These are phyloP conservation scores for Forsythia viridissima DNA, from an alignment of 257 asterid genomes.

Conservation along the genomic window DNA sequence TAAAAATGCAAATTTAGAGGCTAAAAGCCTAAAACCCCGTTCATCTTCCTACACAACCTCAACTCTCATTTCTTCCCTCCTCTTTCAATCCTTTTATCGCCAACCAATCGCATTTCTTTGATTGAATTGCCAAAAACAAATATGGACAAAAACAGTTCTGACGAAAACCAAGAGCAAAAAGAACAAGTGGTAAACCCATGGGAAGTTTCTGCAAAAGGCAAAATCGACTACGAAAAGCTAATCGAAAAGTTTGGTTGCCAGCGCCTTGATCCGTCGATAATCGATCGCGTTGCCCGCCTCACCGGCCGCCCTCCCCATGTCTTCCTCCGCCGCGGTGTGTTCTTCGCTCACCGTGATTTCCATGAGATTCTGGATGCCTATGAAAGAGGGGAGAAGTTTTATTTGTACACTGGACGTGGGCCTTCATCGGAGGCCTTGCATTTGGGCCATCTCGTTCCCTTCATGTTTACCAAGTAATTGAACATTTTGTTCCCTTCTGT, in stretches of 20 bases:
- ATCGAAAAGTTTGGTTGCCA: slow-evolving; percentile 91
- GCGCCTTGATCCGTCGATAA: slow-evolving; percentile 66
- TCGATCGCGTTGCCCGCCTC: slow-evolving; percentile 74
- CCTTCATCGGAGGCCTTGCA: slow-evolving; percentile 97
- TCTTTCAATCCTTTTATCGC: background rate
- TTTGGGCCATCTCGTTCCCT: slow-evolving; percentile 94
- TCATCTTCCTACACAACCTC: background rate
- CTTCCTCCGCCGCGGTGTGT: slow-evolving; percentile 96
- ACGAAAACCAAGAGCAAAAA: slow-evolving; percentile 22
- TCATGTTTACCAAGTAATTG: slow-evolving; percentile 92
- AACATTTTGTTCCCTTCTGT: too few species aligned
- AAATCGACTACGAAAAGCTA: slow-evolving; percentile 89
- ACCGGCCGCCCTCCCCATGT: slow-evolving; percentile 80
- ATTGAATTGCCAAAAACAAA: background rate
- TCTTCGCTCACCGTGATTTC: slow-evolving; percentile 93
- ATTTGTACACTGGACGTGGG: slow-evolving; percentile 92
- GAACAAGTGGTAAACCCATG: slow-evolving; percentile 85
- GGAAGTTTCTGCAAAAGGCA: slow-evolving; percentile 84
- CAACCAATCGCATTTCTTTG: background rate
- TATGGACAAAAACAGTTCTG: background rate
- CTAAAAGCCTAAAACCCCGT: background rate
- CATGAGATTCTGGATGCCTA: slow-evolving; percentile 67
- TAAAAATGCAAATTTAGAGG: too few species aligned
- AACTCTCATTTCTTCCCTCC: background rate
- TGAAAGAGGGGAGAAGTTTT: slow-evolving; percentile 84